Conservation (phyloP, 1,284 basidiomycete species). For the Boletus holoroseus region DNA sequence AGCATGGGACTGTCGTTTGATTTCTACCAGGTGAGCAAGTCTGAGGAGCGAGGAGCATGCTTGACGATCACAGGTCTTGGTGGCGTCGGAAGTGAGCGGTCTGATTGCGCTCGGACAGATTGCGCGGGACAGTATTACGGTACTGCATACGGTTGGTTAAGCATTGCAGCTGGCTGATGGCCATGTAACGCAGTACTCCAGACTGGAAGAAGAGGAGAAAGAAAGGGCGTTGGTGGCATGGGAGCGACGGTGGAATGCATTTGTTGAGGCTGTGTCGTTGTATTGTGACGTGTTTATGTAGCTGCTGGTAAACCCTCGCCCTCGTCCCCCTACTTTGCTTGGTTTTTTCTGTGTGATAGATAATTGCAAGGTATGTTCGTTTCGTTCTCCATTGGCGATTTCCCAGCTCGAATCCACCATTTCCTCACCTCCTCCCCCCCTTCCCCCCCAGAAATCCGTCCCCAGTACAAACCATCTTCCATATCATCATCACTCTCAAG, state of each 20-base stretch:
- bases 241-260: slow-evolving; percentile 50
- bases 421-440: slow-evolving; percentile 35
- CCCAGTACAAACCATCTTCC: slow-evolving; percentile 40
- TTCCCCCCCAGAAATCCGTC: slow-evolving; percentile 30
- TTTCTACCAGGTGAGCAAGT: slow-evolving; percentile 19
- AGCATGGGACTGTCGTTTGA: slow-evolving; percentile 61
- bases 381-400: slow-evolving; percentile 24
- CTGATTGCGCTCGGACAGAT: slow-evolving; percentile 52
- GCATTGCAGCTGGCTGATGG: not conserved
- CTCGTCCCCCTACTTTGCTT: not conserved
- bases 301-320: slow-evolving; percentile 4
- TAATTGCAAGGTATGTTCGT: slow-evolving; percentile 29
- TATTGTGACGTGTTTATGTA: slow-evolving; percentile 27
- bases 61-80: slow-evolving; percentile 44
- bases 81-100: slow-evolving; percentile 59
- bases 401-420: slow-evolving; percentile 35
- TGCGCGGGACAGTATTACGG: slow-evolving; percentile 59
- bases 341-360: not conserved
- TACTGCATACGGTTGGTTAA: slow-evolving; percentile 24
- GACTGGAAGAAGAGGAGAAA: slow-evolving; percentile 45
- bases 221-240: slow-evolving; percentile 40
- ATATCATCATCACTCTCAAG: slow-evolving; percentile 37
- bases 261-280: slow-evolving; percentile 38
- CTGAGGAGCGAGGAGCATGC: not conserved
- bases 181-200: slow-evolving; percentile 43